Base-by-base conservation (phyloP, 495 filamentous ascomycete genomes). In the Aspergillus ostianus region DNA sequence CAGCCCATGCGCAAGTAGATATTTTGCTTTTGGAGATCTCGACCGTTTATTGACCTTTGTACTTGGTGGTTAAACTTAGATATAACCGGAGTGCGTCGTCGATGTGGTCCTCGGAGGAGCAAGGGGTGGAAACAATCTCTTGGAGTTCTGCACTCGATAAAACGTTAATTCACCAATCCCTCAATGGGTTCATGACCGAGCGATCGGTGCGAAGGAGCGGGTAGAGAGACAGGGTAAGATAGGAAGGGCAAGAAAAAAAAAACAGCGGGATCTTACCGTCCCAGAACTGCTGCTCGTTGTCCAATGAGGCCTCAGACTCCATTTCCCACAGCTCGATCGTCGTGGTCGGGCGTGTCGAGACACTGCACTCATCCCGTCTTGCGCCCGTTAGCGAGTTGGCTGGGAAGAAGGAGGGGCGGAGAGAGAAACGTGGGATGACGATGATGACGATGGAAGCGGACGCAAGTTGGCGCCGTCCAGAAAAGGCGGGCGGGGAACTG, bases 201-300 rank as follows among this genome's bases (percentile, higher is more conserved):
- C 26, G 2, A 55, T 15, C 18, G 6, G 41, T 32, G 4, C 17
- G n/a, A 50, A 18, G 17, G 29, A 53, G 41, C 41, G n/a, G 20
- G 2, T 51, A 48, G 30, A 29, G 47, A 47, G 3, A 5, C 23
- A 47, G 30, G 13, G n/a, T 27, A 46, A 13, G 17, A 57, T 36
- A 12, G 17, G 12, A 23, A 45, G 53, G 20, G 18, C 18, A 17
- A 47, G 55, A 27, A 53, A 49, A 44, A 49, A 45, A 26, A 46
- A 17, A 55, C 27, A 48, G 44, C 45, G 50, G 29, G 52, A 29
- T 77, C 85, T 70, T 68, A 96, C 93, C 90, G 75, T 86, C 79
- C 94, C 94, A 97, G 77, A 97, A 94, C 75, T 96, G 90, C 71
- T 92, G 83, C 78, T 93, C 92, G 74, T 85, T 88, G 73, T 96